These are phyloP conservation scores for Haplographium delicatum DNA, from an alignment of 495 filamentous ascomycete species.

Conservation along the genomic window DNA sequence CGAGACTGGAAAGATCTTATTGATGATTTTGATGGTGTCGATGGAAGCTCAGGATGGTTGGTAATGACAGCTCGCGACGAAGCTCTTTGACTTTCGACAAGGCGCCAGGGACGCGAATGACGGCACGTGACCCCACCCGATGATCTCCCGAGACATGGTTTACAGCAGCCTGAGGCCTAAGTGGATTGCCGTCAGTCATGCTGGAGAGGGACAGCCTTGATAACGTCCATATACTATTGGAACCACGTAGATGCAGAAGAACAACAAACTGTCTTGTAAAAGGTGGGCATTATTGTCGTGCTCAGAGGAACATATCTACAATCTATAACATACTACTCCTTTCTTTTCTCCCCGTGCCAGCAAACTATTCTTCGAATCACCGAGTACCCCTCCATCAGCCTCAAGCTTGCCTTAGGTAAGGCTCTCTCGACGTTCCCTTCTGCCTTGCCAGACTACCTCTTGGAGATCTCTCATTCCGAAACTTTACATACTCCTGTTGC, in stretches of 20 bases:
- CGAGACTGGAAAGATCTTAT: slow-evolving; percentile 4
- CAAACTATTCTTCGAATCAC: slow-evolving; percentile 1
- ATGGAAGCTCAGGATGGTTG: slow-evolving; percentile 18
- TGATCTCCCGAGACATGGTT: neutral
- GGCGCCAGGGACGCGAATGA: neutral
- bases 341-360: neutral
- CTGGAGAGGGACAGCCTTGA: neutral
- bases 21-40: slow-evolving; percentile 15
- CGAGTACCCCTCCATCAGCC: slow-evolving; percentile 19
- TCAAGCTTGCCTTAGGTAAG: slow-evolving; percentile 8
- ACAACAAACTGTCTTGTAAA: too few relatives aligned
- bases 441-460: slow-evolving; percentile 7
- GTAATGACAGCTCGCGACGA: slow-evolving; percentile 12
- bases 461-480: neutral
- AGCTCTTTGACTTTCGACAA: slow-evolving; percentile 1
- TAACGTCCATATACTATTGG: too few relatives aligned
- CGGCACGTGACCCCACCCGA: too few relatives aligned
- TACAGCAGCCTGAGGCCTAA: neutral
- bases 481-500: neutral
- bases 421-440: slow-evolving; percentile 13
- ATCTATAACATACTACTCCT: too few relatives aligned
- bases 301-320: too few relatives aligned
- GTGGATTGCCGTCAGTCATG: neutral
- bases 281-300: too few relatives aligned
- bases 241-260: slow-evolving; percentile 24